Percentiles rank a stretch among this genome's conserved stretches.
These are phyloP conservation scores for Sporothrix luriei DNA, from an alignment of 2,329 filamentous ascomycete species.

Conservation along the genomic window DNA sequence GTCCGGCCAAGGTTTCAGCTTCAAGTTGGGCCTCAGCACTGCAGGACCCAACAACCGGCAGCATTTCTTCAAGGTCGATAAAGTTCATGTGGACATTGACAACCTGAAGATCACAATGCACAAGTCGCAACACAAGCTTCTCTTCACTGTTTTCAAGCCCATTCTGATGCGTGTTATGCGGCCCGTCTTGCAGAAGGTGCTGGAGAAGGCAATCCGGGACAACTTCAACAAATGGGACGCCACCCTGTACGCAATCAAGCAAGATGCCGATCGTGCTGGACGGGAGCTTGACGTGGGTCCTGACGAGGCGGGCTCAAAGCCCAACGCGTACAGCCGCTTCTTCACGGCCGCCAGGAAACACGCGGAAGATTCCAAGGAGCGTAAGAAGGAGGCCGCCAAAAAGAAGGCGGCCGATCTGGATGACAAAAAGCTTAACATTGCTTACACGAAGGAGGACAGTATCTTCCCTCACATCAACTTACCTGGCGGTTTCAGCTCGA, in stretches of 20 bases:
- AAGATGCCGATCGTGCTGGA: constrained; percentile 74
- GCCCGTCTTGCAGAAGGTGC: constrained; percentile 79
- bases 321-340: constrained; percentile 88
- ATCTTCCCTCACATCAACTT: constrained; percentile 85
- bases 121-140: constrained; percentile 91
- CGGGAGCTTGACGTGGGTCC: constrained; percentile 64
- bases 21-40: constrained; percentile 86
- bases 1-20: constrained; percentile 83
- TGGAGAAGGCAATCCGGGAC: constrained; percentile 88
- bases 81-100: constrained; percentile 79
- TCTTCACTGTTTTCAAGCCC: constrained; percentile 86
- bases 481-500: constrained; percentile 85
- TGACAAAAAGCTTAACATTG: constrained; percentile 75
- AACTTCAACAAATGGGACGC: constrained; percentile 75
- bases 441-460: constrained; percentile 84
- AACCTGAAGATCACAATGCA: constrained; percentile 85
- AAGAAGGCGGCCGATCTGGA: constrained; percentile 37
- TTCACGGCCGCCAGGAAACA: constrained; percentile 72
- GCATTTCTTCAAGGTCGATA: constrained; percentile 94
- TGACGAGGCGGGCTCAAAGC: constrained; percentile 68
- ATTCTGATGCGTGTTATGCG: constrained; percentile 80
- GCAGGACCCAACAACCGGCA: constrained; percentile 73
- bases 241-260: constrained; percentile 74
- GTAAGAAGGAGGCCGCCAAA: constrained; percentile 63
- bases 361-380: constrained; percentile 73